Conservation (phyloP, 1,284 basidiomycete species). For the Cutaneotrichosporon mucoides region DNA sequence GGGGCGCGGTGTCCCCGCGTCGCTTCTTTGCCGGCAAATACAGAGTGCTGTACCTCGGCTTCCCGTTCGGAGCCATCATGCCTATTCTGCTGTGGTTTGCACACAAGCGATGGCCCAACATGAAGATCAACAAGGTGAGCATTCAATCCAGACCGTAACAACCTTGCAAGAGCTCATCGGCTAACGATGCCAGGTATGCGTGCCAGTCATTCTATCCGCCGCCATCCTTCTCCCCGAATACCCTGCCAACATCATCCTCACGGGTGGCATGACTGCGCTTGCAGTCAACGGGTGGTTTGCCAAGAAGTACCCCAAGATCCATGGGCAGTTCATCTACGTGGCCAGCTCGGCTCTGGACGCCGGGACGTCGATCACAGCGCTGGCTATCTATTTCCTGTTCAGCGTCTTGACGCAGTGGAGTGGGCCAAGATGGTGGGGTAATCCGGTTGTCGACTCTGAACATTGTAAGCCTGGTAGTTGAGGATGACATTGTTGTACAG, state of each 20-base stretch:
- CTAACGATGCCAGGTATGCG: conserved; percentile 43
- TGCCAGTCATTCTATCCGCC: conserved; percentile 53
- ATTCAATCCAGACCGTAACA: too few relatives aligned
- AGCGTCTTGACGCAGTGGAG: conserved; percentile 33
- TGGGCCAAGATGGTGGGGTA: conserved; percentile 47
- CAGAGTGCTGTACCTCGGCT: conserved; percentile 49
- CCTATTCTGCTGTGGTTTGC: conserved; percentile 50
- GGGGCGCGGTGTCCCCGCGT: conserved; percentile 51
- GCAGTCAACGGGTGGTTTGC: conserved; percentile 47
- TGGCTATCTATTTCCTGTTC: conserved; percentile 51
- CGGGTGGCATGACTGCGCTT: conserved; percentile 48
- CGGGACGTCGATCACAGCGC: conserved; percentile 50
- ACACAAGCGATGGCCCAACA: conserved; percentile 47
- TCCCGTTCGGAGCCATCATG: conserved; percentile 49
- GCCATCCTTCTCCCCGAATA: conserved; percentile 49
- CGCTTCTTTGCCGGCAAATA: conserved; percentile 54
- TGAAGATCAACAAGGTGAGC: conserved; percentile 43
- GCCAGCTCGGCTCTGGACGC: conserved; percentile 53
- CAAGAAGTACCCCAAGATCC: conserved; percentile 35
- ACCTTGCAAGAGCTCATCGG: too few relatives aligned
- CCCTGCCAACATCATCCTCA: conserved; percentile 54
- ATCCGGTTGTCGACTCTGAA: conserved; percentile 43
- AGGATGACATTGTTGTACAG: too few relatives aligned
- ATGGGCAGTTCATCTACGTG: conserved; percentile 44
- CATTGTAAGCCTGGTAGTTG: conserved; percentile 45